A percentile compares a stretch with the other conserved stretches of the same genome.
phyloP scores from a whole-genome alignment of 2,329 filamentous ascomycete genomes.

The Penicillium brasilianum region DNA sequence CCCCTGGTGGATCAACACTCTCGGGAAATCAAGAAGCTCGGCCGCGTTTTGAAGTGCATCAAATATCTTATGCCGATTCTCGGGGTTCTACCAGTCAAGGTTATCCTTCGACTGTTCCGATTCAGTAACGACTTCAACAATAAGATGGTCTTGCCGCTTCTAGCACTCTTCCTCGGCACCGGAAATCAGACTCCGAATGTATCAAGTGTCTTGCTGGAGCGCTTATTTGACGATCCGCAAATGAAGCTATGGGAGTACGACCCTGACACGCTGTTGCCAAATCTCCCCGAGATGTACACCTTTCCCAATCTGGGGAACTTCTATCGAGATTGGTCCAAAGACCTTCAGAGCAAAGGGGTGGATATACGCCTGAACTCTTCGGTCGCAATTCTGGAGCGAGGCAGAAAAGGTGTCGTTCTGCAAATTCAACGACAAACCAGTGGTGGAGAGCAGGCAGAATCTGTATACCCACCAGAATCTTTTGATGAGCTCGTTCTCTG shows the following conservation, averaged over 20 bases:
- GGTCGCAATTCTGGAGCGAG: conserved; percentile 53
- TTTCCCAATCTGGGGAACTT: conserved; percentile 65
- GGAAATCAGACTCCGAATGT: conserved; percentile 77
- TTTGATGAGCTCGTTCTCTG: conserved; percentile 67
- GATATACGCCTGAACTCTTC: conserved; percentile 53
- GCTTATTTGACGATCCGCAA: conserved; percentile 63
- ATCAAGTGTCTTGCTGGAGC: conserved; percentile 68
- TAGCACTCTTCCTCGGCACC: conserved; percentile 75
- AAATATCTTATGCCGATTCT: conserved; percentile 62
- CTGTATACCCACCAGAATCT: conserved; percentile 47
- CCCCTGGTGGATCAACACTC: conserved; percentile 61
- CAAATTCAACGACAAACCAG: conserved; percentile 30
- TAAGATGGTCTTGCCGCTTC: conserved; percentile 71
- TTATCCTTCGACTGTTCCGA: conserved; percentile 69
- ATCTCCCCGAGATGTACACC: conserved; percentile 63
- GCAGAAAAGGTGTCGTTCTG: conserved; percentile 58
- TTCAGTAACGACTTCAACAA: conserved; percentile 74
- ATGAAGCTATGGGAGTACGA: conserved; percentile 67
- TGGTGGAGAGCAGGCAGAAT: conserved; percentile 7
- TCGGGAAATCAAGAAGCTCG: conserved; percentile 60
- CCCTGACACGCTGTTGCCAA: conserved; percentile 58
- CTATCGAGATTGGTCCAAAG: conserved; percentile 61
- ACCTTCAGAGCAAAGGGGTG: conserved; percentile 59
- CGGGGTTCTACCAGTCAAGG: conserved; percentile 63
- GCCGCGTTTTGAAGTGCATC: conserved; percentile 60